Evolutionary conservation across 2,329 filamentous ascomycete genomes (phyloP), one percentile per base, ranked within the genome.

Genomic region (Teratosphaeriaceae sp.): DNA sequence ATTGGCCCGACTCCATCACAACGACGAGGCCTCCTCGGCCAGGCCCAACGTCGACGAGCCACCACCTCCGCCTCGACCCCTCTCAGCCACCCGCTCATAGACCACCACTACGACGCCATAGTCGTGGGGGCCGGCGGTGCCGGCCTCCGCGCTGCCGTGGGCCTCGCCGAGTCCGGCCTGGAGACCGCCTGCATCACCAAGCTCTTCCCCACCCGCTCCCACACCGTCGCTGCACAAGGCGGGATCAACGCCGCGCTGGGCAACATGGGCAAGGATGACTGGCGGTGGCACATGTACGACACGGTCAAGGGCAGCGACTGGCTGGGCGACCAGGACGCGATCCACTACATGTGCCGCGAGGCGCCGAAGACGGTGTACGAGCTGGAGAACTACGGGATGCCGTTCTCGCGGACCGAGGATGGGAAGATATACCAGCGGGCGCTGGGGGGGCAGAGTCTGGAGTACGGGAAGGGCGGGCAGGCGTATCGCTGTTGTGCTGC

Each of bases 61-160:
- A 58, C 53, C 6, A 55, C 54, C 5, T 42, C 53, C 4, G 40
- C 56, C 21, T 38, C 48, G 7, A 43, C 49, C 19, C 42, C 50
- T 29, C 38, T 46, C 37, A 88, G 94, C 69, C 95, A 96, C 68
- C 84, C 88, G 37, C 84, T 96, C 56, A 88, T 96, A 81, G 89
- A 96, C 66, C 90, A 97, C 71, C 88, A 96, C 71, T 96, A 95
- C 71, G 90, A 96, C 56, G 66, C 66, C 19, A 66, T 70, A 26
- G 67, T 70, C 12, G 61, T 70, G 16, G 66, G 67, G 33, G 79
- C 79, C 48, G 79, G 79, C 49, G 79, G 79, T 57, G 76, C 79
- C 48, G 79, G 79, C 58, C 67, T 82, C 30, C 72, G 79, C 56
- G 78, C 79, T 40, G 78, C 78, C 45, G 78, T 82, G 54, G 79